Conservation (phyloP, 768 basidiomycete genomes). For the Suillus occidentalis region DNA sequence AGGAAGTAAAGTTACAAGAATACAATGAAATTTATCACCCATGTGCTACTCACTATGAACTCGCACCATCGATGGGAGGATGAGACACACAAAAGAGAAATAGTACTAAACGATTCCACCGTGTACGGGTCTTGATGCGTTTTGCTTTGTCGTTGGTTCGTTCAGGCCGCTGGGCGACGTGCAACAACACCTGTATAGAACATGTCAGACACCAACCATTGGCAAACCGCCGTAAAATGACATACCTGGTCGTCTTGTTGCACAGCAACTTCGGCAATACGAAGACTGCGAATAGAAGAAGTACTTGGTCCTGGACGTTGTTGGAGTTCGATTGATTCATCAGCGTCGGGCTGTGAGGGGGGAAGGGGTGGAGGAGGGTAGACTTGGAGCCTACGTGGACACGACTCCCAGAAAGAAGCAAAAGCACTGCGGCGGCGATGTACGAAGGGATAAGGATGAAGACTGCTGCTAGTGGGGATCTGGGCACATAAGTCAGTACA, state of each 20-base stretch:
- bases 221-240: background rate
- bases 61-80: background rate
- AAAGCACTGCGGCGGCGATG: background rate
- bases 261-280: background rate
- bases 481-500: background rate
- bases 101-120: background rate
- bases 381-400: background rate
- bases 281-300: background rate
- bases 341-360: background rate
- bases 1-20: slow-evolving; percentile 11
- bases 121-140: background rate
- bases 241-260: background rate
- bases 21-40: background rate
- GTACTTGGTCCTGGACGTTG: background rate
- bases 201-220: background rate
- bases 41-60: background rate
- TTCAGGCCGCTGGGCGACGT: background rate
- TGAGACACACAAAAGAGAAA: background rate
- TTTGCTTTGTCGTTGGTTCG: background rate
- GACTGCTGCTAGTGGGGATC: background rate
- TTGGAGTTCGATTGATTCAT: background rate
- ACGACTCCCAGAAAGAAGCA: background rate
- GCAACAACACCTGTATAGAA: background rate
- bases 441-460: background rate
- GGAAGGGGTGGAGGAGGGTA: background rate